Evolutionary conservation across 2,329 filamentous ascomycete species (phyloP), one percentile per base, ranked within the genome.

Genomic region (Lecanosticta acicola): DNA sequence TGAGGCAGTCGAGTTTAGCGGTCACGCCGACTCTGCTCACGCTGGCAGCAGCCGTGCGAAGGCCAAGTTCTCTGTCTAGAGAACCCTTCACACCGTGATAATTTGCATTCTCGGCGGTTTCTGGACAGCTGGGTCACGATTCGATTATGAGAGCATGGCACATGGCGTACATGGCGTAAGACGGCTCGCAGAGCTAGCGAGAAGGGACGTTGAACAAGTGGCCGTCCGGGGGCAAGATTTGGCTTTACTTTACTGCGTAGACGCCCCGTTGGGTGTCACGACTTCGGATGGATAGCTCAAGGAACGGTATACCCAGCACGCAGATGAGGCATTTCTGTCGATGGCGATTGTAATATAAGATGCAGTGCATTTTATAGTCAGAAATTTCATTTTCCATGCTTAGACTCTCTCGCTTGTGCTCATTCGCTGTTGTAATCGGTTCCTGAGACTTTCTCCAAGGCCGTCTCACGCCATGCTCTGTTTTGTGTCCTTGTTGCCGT

Each of bases 11-110:
- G 94, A 98, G 72, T 98, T 97, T 73, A 94, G 88, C 16, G 93
- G 93, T 50, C 93, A 98, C 73, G 94, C 88, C 14, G 94, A 98
- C 59, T 87, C 86, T 59, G 91, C 93, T 32, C 86, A 94, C 67
- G 83, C 85, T 50, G 93, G 93, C 58, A 96, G 90, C 72, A 95
- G 88, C 49, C 83, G 94, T 61, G 93, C 93, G 46, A 97, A 94
- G 78, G 87, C 93, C 61, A 98, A 96, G 78, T 87, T 88, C 70
- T 76, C 78, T 41, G 89, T 89, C 62, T 96, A 84, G 55, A 19
- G 14, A 37, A 11, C 3, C 19, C 11, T 16, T 5, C 35, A 5
- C 18, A 18, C 4, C 18, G 14, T 37, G 17, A 14, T 19, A 24
- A 26, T 34, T 46, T 34, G 39, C 37, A 41, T 41, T 33, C 32